Base-by-base conservation (phyloP, 2,329 filamentous ascomycete genomes). In the Aspergillus ustus region DNA sequence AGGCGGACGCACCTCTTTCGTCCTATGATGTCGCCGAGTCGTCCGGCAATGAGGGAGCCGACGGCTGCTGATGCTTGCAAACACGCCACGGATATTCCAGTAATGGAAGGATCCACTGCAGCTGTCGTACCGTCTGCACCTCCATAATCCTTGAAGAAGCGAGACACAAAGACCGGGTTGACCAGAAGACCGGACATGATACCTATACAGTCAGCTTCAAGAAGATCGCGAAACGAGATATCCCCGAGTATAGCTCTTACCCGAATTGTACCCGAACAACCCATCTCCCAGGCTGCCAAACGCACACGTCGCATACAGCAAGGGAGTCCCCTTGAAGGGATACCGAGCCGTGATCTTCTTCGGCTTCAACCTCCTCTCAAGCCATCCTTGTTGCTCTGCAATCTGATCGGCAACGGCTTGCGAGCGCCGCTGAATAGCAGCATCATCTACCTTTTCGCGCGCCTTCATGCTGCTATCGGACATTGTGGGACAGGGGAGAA, bases 241-340 rank as follows among this genome's bases (percentile, higher is more conserved):
- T 19, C 15, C 19, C 3, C 5, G 5, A 28, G 19, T 3, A 17
- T 11, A 2, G 22, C 9, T 5, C 53, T 52, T 66, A 78, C 77
- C 77, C 52, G 75, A 77, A 55, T 79, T 77, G 66, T 77, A 79
- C n/a, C 77, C 77, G 58, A 79, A 79, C 3, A 79, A 61, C 3
- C 75, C 75, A 73, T 79, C 77, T 22, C 77, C 77, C 49, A 79
- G 64, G 61, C 73, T 75, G 9, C 77, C 77, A 66, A 79, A 79
- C 2, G 69, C 76, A 63, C 77, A 79, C 22, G 77, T 79, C 44
- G 74, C 71, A 53, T 70, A 79, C 7, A 79, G 68, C 17, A 79
- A 54, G 3, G 65, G 62, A 8, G 63, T n/a, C 57, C 77, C 77
- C 56, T 72, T 77, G 69, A 79, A 70, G 0, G 77, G 77, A 61